Evolutionary conservation across 2,329 filamentous ascomycete genomes (phyloP), one percentile per base, ranked within the genome.

Genomic region (Diaporthe amygdali): DNA sequence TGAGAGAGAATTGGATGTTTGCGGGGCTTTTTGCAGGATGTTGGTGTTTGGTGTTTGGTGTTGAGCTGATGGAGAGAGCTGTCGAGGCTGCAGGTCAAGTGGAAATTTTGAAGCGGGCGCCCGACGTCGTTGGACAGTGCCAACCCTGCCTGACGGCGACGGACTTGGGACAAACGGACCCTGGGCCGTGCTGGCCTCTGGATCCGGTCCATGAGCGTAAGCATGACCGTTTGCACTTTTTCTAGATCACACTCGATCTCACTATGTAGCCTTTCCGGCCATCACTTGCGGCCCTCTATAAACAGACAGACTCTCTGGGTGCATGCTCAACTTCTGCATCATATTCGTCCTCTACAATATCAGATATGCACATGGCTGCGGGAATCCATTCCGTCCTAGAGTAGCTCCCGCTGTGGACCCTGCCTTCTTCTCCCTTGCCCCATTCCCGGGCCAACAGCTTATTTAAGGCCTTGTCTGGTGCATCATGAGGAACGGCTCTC

Each of bases 71-170:
- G 49, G 68, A 54, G 32, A 34, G 59, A 70, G 61, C 54, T 66
- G 41, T 84, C 84, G 17, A 82, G 84, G 73, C 84, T 85, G 14
- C 85, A 85, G 76, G 83, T 83, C 54, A 85, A 85, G 76, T 59
- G 67, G 71, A 63, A 72, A 67, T 67, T 72, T 70, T 72, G 67
- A 46, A 14, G 54, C 32, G 47, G 67, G 44, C 52, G 44, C 34
- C 56, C 44, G 54, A 66, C 51, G 67, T 55, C 7, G 52, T 59
- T 49, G 27, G 30, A 44, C 39, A 64, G 68, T 72, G 71, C 71
- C 52, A 70, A 22, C 68, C 71, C 22, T 39, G 68, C 39, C 27
- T 25, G 27, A 10, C 56, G 25, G 39, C 22, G 27, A 10, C 56
- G 25, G 39, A 63, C 27, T 54, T 25, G 59, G 46, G 41, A 27